phyloP scores from a whole-genome alignment of 2,329 filamentous ascomycete species.

The Allantophomopsis cytisporea region DNA sequence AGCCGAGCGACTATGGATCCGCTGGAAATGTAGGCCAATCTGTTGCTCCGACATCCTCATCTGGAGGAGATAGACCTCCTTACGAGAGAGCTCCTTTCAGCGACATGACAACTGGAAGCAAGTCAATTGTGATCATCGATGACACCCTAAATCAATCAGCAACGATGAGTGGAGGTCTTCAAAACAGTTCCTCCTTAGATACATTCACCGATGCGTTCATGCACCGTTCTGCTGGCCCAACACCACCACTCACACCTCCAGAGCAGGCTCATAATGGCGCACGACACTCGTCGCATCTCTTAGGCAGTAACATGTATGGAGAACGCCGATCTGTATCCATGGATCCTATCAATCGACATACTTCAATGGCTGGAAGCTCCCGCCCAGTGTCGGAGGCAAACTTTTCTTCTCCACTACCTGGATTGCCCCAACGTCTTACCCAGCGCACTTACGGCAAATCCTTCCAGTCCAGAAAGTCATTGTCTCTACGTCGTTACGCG shows the following conservation, averaged over 20 bases:
- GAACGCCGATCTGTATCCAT: slow-evolving; percentile 19
- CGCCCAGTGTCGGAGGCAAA: slow-evolving; percentile 9
- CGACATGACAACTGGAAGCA: slow-evolving; percentile 56
- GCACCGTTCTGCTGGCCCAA: slow-evolving; percentile 34
- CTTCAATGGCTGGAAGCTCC: slow-evolving; percentile 13
- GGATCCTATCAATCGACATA: slow-evolving; percentile 10
- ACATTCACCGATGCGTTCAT: slow-evolving; percentile 38
- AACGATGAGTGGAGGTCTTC: slow-evolving; percentile 28
- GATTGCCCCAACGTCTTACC: slow-evolving; percentile 8
- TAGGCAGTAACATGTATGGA: slow-evolving; percentile 29
- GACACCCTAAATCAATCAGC: slow-evolving; percentile 34
- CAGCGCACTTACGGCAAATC: slow-evolving; percentile 8
- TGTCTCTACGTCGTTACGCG: slow-evolving; percentile 39
- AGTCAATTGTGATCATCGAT: slow-evolving; percentile 73
- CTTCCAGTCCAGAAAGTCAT: slow-evolving; percentile 33
- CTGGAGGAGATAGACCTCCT: slow-evolving; percentile 6
- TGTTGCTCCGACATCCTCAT: slow-evolving; percentile 11
- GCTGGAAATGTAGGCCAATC: slow-evolving; percentile 8
- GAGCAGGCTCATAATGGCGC: slow-evolving; percentile 28
- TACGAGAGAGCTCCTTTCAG: slow-evolving; percentile 8
- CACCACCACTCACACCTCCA: slow-evolving; percentile 48
- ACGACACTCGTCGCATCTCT: slow-evolving; percentile 39
- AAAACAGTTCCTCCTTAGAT: slow-evolving; percentile 32
- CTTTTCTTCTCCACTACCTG: slow-evolving; percentile 12
- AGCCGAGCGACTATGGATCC: slow-evolving; percentile 1